Conservation (phyloP, 1,284 basidiomycete genomes). For the Malassezia japonica region DNA sequence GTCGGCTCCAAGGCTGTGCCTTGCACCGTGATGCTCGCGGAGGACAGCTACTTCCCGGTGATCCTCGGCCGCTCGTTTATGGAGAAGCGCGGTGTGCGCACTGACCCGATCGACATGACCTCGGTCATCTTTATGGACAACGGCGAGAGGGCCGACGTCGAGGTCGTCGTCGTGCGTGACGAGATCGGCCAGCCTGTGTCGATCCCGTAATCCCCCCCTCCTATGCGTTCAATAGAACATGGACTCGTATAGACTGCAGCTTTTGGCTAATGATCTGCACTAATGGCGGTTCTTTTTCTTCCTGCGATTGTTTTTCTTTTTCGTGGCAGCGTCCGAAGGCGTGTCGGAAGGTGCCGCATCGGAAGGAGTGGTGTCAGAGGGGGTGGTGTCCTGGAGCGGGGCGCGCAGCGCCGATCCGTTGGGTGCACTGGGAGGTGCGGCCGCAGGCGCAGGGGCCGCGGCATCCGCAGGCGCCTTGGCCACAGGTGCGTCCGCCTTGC, state of each 20-base stretch:
- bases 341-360: no score
- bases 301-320: not conserved
- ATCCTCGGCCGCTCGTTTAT: slow-evolving; percentile 88
- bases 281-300: not conserved
- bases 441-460: no score
- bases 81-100: slow-evolving; percentile 71
- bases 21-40: slow-evolving; percentile 60
- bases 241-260: no score
- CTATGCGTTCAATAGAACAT: not conserved
- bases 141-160: slow-evolving; percentile 60
- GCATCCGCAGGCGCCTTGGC: no score
- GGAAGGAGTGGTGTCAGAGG: no score
- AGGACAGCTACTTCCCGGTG: slow-evolving; percentile 93
- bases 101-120: slow-evolving; percentile 61
- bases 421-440: no score
- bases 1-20: slow-evolving; percentile 53
- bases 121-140: slow-evolving; percentile 80
- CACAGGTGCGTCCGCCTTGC: no score
- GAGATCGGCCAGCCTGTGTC: slow-evolving; percentile 46
- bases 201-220: slow-evolving; percentile 26
- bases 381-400: no score
- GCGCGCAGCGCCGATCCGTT: no score
- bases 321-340: not conserved
- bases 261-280: slow-evolving; percentile 1
- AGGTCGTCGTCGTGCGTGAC: slow-evolving; percentile 46